These are phyloP conservation scores for Neurospora sublineolata DNA, from an alignment of 495 filamentous ascomycete genomes.

Conservation along the genomic window DNA sequence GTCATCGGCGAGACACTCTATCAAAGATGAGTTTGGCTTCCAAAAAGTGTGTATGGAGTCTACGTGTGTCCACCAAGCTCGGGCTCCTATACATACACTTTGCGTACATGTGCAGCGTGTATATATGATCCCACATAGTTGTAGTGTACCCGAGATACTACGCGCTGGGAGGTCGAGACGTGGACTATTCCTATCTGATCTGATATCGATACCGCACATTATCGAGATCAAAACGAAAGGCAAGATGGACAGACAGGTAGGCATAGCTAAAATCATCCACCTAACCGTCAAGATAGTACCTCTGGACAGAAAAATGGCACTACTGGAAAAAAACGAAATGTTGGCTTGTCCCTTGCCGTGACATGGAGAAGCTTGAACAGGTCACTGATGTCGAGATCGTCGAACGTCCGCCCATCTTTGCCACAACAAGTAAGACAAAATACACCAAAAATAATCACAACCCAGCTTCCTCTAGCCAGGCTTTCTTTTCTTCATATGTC, in stretches of 20 bases:
- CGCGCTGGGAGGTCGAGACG: neutral
- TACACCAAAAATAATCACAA: neutral
- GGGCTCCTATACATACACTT: neutral
- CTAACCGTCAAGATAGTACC: neutral
- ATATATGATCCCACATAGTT: neutral
- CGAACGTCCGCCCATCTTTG: neutral
- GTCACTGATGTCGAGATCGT: neutral
- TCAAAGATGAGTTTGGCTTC: neutral
- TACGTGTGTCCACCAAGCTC: neutral
- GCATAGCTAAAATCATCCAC: neutral
- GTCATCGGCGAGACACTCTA: no score
- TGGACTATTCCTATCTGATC: neutral
- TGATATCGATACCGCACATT: neutral
- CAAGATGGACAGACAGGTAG: neutral
- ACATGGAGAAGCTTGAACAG: neutral
- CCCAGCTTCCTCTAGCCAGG: neutral
- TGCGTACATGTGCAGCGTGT: neutral
- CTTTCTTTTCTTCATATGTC: neutral
- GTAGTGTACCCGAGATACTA: neutral
- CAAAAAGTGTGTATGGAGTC: neutral
- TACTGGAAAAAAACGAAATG: neutral
- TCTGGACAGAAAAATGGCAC: neutral
- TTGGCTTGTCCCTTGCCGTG: neutral
- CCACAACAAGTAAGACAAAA: neutral
- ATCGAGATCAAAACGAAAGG: neutral